Evolutionary conservation across 139 green algal genomes (phyloP).

Genomic region (Bryopsis sp.): DNA sequence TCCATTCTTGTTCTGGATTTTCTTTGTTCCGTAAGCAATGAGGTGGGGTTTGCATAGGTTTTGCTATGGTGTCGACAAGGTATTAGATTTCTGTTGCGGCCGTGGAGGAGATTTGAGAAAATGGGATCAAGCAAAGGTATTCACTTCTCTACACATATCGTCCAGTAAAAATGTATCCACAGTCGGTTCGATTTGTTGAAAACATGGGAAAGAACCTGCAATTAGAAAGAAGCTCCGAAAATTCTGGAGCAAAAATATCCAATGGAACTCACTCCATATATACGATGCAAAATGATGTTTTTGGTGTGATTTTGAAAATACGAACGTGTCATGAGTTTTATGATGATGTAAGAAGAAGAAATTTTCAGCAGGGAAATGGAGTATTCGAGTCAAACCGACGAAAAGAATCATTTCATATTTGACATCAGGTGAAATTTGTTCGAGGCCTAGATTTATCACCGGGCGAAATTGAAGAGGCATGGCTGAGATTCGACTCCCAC

Average conservation of each 20-base stretch:
- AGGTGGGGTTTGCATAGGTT: slow-evolving; percentile 50
- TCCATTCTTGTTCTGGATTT: too few relatives aligned
- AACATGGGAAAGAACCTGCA: too few relatives aligned
- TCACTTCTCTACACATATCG: background rate
- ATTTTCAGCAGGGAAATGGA: too few relatives aligned
- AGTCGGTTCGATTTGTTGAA: too few relatives aligned
- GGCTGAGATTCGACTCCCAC: slow-evolving; percentile 32
- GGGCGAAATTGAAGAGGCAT: slow-evolving; percentile 70
- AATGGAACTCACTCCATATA: too few relatives aligned
- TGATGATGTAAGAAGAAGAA: background rate
- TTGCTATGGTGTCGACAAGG: slow-evolving; percentile 33
- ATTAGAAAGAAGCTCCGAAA: too few relatives aligned
- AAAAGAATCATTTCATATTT: background rate
- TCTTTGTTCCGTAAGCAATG: too few relatives aligned
- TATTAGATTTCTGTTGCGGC: slow-evolving; percentile 85
- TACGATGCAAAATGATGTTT: too few relatives aligned
- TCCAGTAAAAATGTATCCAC: too few relatives aligned
- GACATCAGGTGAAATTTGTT: slow-evolving; percentile 49
- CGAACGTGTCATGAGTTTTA: background rate
- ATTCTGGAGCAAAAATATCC: too few relatives aligned
- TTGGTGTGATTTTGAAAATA: too few relatives aligned
- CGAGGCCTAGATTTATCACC: slow-evolving; percentile 77
- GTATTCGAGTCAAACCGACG: too few relatives aligned
- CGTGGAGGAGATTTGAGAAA: slow-evolving; percentile 83
- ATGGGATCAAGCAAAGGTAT: slow-evolving; percentile 58